Evolutionary conservation across 2,329 filamentous ascomycete genomes (phyloP).

Genomic region (Pestalotiopsis sp.): DNA sequence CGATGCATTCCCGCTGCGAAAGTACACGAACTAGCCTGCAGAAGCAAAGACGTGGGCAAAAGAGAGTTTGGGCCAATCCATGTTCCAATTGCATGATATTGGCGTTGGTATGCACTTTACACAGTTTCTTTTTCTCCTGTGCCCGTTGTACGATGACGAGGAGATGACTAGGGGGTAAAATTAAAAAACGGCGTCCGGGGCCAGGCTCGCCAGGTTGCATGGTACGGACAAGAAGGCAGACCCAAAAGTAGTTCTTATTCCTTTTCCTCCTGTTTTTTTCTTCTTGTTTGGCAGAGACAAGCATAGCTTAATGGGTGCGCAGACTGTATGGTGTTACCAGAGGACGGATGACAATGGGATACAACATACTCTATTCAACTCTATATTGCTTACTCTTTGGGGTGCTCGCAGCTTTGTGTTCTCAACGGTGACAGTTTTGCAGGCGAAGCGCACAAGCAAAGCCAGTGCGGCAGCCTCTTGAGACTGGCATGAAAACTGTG

Average conservation of each 20-base stretch:
- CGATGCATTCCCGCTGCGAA: slow-evolving; percentile 57
- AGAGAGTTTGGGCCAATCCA: background rate
- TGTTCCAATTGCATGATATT: slow-evolving; percentile 1
- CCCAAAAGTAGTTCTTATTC: background rate
- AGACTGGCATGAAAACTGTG: no score
- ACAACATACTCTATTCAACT: background rate
- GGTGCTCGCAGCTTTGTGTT: no score
- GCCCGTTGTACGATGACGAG: background rate
- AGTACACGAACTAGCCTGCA: slow-evolving; percentile 51
- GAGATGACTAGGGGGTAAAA: background rate
- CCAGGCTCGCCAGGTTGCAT: background rate
- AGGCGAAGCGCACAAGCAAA: no score
- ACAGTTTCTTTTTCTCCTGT: background rate
- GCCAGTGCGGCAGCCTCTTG: no score
- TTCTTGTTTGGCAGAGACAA: background rate
- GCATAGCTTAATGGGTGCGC: background rate
- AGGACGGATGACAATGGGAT: background rate
- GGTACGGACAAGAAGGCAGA: background rate
- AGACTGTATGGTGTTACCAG: background rate
- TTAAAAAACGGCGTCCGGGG: slow-evolving; percentile 1
- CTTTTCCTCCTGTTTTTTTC: background rate
- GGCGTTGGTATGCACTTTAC: background rate
- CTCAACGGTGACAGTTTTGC: no score
- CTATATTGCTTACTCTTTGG: background rate
- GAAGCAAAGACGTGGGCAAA: background rate